A percentile compares a stretch with the other conserved stretches of the same genome.
These are phyloP conservation scores for Silene coronaria DNA, from an alignment of 179 eudicot species.

Conservation along the genomic window DNA sequence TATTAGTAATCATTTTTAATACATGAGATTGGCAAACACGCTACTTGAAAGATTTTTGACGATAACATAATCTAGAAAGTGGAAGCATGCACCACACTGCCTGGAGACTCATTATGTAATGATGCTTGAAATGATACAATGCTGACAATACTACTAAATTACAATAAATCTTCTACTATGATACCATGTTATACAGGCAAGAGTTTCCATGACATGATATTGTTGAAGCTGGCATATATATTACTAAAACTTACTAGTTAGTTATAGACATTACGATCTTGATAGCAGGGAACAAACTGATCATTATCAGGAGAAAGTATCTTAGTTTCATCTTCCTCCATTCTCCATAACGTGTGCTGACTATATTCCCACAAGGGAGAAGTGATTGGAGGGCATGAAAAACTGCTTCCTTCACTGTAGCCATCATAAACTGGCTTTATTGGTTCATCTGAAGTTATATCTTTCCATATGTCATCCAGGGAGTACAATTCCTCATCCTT, in stretches of 20 bases:
- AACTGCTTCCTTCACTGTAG: constrained; percentile 31
- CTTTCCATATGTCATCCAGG: constrained; percentile 92
- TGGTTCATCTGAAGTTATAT: constrained; percentile 48
- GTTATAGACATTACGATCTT: constrained; percentile 23
- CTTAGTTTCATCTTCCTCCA: constrained; percentile 42
- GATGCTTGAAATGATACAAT: constrained; percentile 24
- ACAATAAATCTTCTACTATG: constrained; percentile 21
- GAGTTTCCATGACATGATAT: constrained; percentile 22
- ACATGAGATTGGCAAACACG: constrained; percentile 18
- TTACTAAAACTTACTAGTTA: constrained; percentile 18
- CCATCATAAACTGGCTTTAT: constrained; percentile 36
- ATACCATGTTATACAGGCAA: constrained; percentile 25
- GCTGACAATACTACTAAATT: constrained; percentile 17
- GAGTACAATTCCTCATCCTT: constrained; percentile 35
- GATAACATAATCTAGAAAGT: constrained; percentile 20
- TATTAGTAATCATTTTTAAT: constrained; percentile 13
- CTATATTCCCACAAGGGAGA: constrained; percentile 69
- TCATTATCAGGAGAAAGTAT: constrained; percentile 37
- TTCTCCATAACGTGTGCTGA: constrained; percentile 47
- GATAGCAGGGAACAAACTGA: constrained; percentile 39
- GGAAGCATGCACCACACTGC: constrained; percentile 19
- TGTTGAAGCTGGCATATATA: constrained; percentile 25
- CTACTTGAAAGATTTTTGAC: constrained; percentile 13
- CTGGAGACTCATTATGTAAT: constrained; percentile 9
- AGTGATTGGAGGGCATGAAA: constrained; percentile 37